Percentiles rank a stretch among this genome's conserved stretches.
Evolutionary conservation across 805 yeast genomes (phyloP).

Genomic region (Lachancea kluyveri): DNA sequence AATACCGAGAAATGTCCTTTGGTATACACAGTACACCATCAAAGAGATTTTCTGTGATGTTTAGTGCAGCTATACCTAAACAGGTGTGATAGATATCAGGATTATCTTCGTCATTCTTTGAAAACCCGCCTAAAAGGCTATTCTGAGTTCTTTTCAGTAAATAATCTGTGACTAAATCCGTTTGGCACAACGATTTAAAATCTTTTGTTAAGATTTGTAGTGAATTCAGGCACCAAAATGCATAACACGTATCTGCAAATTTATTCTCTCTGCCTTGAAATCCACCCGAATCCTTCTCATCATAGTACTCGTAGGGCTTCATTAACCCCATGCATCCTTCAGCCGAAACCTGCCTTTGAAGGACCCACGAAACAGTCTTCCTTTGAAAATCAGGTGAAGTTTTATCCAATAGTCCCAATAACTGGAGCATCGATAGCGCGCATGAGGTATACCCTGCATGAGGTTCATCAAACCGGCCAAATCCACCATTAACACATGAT

Average conservation of each 20-base stretch:
- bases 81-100: constrained; percentile 71
- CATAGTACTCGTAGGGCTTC: constrained; percentile 33
- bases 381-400: constrained; percentile 23
- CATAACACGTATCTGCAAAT: constrained; percentile 79
- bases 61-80: constrained; percentile 51
- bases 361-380: constrained; percentile 51
- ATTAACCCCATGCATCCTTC: constrained; percentile 16
- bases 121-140: constrained; percentile 66
- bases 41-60: constrained; percentile 31
- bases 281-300: constrained; percentile 59
- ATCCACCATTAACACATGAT: constrained; percentile 60
- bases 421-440: constrained; percentile 56
- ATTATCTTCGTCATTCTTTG: constrained; percentile 53
- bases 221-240: constrained; percentile 74
- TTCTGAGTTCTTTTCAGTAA: constrained; percentile 55
- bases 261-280: constrained; percentile 86
- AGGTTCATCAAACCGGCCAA: constrained; percentile 58
- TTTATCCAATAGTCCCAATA: constrained; percentile 32
- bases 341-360: constrained; percentile 48
- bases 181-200: constrained; percentile 11
- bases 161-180: constrained; percentile 26
- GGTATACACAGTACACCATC: constrained; percentile 29
- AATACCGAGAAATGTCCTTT: constrained; percentile 1
- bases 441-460: constrained; percentile 89
- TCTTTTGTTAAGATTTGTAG: constrained; percentile 37